Base-by-base conservation (phyloP, 352 stramenopile genomes). In the Phytopythium vexans region DNA sequence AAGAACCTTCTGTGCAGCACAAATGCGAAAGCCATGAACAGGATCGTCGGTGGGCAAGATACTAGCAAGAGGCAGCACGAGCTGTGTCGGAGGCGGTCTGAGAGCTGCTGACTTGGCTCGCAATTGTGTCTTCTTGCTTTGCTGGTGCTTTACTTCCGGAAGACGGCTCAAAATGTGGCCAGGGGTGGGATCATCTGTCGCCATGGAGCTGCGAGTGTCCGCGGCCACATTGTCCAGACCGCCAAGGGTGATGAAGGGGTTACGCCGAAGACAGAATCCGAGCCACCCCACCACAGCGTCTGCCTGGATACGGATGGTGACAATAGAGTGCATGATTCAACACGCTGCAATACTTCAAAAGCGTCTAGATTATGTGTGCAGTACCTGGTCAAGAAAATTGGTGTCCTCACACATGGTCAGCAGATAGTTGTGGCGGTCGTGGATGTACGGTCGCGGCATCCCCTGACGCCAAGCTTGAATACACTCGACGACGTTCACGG, bases 401-500 rank as follows among this genome's bases (percentile, higher is more conserved):
- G 71, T 42, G 52, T 88, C 77, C 46, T 83, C 58, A 33, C 62
- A 70, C 74, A 88, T 88, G 0, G 31, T 8, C 8, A 85, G 56
- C 47, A 88, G 52, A 39, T 88, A 88, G 38, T 86, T 88, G n/a
- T 36, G 39, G 7, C 60, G 38, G 1, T 74, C 44, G 34, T 72
- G 43, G 7, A 82, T 49, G 41, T 70, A 88, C 2, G 72, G 68
- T 15, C 64, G 48, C 12, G 73, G 68, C 6, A 55, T 57, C 1
- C 54, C 54, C 4, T 70, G 52, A 27, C 77, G 56, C 77, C 74
- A 88, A 0, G 45, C 40, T 8, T 71, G 44, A 9, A 88, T 60
- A 47, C 58, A 66, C 42, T 85, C 75, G 4, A 88, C 70, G 0
- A 88, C 77, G 45, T 75, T 74, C 42, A 86, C 72, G 0, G 77